Evolutionary conservation across 495 filamentous ascomycete genomes (phyloP).

Genomic region (Trichoderma orchidacearum): DNA sequence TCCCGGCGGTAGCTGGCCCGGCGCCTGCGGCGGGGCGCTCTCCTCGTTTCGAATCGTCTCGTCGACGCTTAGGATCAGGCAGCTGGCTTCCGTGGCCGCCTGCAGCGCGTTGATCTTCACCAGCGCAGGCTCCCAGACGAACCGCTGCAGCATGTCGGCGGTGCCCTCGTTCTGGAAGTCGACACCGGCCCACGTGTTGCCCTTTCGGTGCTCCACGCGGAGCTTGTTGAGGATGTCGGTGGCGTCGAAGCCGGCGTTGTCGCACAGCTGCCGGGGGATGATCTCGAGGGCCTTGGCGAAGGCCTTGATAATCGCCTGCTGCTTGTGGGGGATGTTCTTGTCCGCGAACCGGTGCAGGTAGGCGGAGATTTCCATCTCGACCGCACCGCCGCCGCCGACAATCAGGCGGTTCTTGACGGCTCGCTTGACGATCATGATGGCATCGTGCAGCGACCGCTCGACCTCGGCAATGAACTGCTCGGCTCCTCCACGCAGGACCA

Average conservation of each 20-base stretch:
- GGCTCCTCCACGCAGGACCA: conserved; percentile 87
- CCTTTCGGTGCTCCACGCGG: conserved; percentile 86
- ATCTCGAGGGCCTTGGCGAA: conserved; percentile 97
- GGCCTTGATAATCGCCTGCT: conserved; percentile 92
- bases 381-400: conserved; percentile 87
- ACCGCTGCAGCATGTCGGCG: conserved; percentile 78
- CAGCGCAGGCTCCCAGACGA: conserved; percentile 92
- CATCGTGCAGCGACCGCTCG: conserved; percentile 91
- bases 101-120: conserved; percentile 98
- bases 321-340: conserved; percentile 82
- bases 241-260: conserved; percentile 96
- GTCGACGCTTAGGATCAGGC: conserved; percentile 89
- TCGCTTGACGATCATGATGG: conserved; percentile 99
- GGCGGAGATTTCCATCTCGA: conserved; percentile 92
- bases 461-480: conserved; percentile 99
- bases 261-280: conserved; percentile 90
- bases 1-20: conserved; percentile 70
- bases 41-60: conserved; percentile 98
- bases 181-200: conserved; percentile 86
- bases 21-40: conserved; percentile 65
- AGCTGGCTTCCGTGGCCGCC: conserved; percentile 86
- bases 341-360: conserved; percentile 88
- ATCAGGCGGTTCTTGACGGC: conserved; percentile 87
- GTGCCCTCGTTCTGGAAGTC: conserved; percentile 90
- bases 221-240: conserved; percentile 93